Evolutionary conservation across 257 asterid genomes (phyloP), one percentile per base, ranked within the genome.

Genomic region (Salvia hispanica): DNA sequence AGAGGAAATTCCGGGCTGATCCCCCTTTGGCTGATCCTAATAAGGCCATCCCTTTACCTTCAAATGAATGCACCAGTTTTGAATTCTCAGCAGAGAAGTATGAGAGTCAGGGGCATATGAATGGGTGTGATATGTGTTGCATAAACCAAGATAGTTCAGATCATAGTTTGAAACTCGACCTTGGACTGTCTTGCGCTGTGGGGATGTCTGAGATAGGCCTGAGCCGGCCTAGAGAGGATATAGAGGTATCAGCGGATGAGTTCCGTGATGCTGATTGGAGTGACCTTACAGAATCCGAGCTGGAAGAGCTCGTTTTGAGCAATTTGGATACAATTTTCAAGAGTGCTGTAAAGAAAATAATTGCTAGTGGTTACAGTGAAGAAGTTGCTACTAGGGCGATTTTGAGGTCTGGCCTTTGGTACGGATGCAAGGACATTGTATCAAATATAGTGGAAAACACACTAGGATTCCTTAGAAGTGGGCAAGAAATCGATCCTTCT

Each of bases 1-100:
- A 94, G 80, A 81, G 99, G 72, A 94, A 94, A 73, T 94, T 91
- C 79, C 81, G 95, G 54, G 96, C 97, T 7, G 99, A 91, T 81
- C 88, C 95, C 13, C 96, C 95, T 0, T 28, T 84, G 54, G 77
- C 74, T 48, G 95, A 88, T 52, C 83, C 88, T 0, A 82, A 47
- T 74, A 91, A 84, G 78, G 64, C 72, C 72, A 74, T 79, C 59
- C 83, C 88, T 50, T 76, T 77, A 40, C 85, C 95, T 63, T 81
- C 75, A 47, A 83, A 53, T 45, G 95, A 85, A 48, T 78, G 84
- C 85, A 74, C 87, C 5, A 81, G 82, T 75, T 94, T 85, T 45
- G 95, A 88, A 68, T 85, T 94, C 66, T 82, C 96, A 5, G 95
- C 97, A 0, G 96, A 85, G 51, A 87, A 83, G 54, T 85, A 83